phyloP scores from a whole-genome alignment of 2,329 filamentous ascomycete species.

The Neoscytalidium dimidiatum region DNA sequence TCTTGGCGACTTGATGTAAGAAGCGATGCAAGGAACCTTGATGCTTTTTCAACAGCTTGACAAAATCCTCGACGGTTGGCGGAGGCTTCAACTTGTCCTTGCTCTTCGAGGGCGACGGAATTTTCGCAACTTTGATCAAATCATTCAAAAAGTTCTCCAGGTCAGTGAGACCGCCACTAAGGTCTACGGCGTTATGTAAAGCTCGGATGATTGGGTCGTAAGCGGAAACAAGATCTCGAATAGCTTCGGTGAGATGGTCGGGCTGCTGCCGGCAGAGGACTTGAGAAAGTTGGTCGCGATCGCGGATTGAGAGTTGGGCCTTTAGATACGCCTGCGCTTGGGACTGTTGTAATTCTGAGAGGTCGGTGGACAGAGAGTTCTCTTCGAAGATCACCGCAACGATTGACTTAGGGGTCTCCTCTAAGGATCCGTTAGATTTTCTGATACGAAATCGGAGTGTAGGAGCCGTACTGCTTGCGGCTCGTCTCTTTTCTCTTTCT shows the following conservation, averaged over 20 bases:
- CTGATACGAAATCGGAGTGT: constrained; percentile 24
- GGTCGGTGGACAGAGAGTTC: constrained; percentile 44
- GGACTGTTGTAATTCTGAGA: constrained; percentile 63
- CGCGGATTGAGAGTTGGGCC: constrained; percentile 69
- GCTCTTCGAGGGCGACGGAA: constrained; percentile 35
- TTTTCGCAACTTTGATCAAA: constrained; percentile 60
- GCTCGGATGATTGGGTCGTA: constrained; percentile 75
- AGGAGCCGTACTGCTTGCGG: constrained; percentile 50
- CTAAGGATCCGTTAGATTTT: neutral
- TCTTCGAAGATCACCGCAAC: constrained; percentile 65
- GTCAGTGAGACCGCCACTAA: constrained; percentile 68
- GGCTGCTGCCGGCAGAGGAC: constrained; percentile 69
- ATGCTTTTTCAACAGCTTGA: constrained; percentile 66
- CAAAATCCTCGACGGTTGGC: constrained; percentile 72
- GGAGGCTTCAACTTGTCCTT: constrained; percentile 21
- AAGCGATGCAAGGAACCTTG: constrained; percentile 67
- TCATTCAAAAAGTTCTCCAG: constrained; percentile 70
- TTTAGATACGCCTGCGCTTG: constrained; percentile 70
- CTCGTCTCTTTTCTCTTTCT: constrained; percentile 61
- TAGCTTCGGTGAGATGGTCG: constrained; percentile 69
- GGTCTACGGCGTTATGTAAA: constrained; percentile 70
- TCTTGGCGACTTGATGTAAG: constrained; percentile 68
- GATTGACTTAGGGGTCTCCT: constrained; percentile 60
- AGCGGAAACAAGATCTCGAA: constrained; percentile 65
- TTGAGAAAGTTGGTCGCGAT: constrained; percentile 70